Base-by-base conservation (phyloP, 768 basidiomycete species). In the Leccinellum luteum region DNA sequence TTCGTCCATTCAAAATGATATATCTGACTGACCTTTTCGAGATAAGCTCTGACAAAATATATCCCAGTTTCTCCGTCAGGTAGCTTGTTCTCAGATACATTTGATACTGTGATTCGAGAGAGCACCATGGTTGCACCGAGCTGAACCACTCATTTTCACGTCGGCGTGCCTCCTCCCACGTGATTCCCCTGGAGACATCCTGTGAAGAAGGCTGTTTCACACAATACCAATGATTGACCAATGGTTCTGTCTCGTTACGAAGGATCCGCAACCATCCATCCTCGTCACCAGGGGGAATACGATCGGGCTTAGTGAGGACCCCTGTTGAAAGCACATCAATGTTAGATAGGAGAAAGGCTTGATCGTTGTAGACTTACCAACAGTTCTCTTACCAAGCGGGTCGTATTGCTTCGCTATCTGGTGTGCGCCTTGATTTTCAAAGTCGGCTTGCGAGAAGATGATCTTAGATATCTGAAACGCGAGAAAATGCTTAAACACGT, bases 351-450 rank as follows among this genome's bases (percentile, higher is more conserved):
- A 80, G 81, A 43, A 83, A 35, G 81, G 57, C 0, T 85, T 80
- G 8, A 84, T 79, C 78, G 25, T 19, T 6, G 64, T 6, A 3
- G 15, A 52, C 79, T 14, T 58, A 88, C 90, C 89, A 14, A 91
- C 85, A 0, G 89, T 92, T 4, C 88, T 78, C 51, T 77, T 78
- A 0, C 89, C 88, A 1, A 81, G 72, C 0, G 84, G 82, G 59
- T 91, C 89, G 49, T 79, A 72, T 14, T 73, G 51, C 63, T 84
- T 85, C 0, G 87, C 83, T 0, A 92, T 73, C n/a, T 80, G 74
- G 57, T 86, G 84, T 0, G 89, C 89, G 0, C 85, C 86, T 67
- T 92, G 89, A 43, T 89, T 92, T 62, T 91, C 87, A 19, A 88
- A 89, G 60, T 92, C 89, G 52, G 88, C 90, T 92, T 79, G 17